Percentiles rank a stretch among this genome's conserved stretches.
phyloP scores from a whole-genome alignment of 371 early-diverging fungal species.

The Mortierella sp. region DNA sequence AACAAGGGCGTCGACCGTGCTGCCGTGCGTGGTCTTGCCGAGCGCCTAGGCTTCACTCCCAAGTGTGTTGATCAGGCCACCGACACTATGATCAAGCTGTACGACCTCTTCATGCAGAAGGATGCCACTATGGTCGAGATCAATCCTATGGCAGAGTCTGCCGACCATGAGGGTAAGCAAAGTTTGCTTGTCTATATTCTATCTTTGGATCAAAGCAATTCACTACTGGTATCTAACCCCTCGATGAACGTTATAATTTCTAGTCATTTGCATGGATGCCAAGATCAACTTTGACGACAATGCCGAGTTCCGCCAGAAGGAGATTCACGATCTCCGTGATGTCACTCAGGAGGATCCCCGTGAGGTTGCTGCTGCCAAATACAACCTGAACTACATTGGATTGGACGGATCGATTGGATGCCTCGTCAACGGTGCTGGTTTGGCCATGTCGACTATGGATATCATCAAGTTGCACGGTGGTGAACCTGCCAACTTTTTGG shows the following conservation, averaged over 20 bases:
- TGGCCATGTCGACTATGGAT: constrained; percentile 99
- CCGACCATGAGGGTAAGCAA: constrained; percentile 80
- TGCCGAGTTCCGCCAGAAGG: constrained; percentile 97
- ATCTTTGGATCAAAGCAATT: too few relatives aligned
- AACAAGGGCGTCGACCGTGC: constrained; percentile 69
- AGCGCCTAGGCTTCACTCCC: constrained; percentile 89
- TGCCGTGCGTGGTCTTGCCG: constrained; percentile 74
- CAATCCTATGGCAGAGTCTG: constrained; percentile 96
- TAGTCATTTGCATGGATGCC: constrained; percentile 90
- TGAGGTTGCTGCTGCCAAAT: constrained; percentile 96
- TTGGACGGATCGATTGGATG: constrained; percentile 90
- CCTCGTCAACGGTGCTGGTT: constrained; percentile 97
- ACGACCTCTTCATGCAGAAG: constrained; percentile 95
- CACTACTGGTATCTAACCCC: too few relatives aligned
- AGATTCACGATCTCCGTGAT: constrained; percentile 89
- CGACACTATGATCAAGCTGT: constrained; percentile 90
- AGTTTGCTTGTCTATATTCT: not conserved
- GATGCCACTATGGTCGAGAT: constrained; percentile 98
- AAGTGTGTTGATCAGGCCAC: constrained; percentile 85
- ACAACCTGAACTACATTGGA: constrained; percentile 98
- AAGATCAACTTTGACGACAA: constrained; percentile 99
- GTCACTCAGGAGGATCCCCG: constrained; percentile 96
- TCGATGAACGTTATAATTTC: too few relatives aligned
- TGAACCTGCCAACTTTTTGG: constrained; percentile 99
- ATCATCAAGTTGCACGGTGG: constrained; percentile 98